phyloP scores from a whole-genome alignment of 192 early-diverging fungal genomes.

The Coemansia sp. region DNA sequence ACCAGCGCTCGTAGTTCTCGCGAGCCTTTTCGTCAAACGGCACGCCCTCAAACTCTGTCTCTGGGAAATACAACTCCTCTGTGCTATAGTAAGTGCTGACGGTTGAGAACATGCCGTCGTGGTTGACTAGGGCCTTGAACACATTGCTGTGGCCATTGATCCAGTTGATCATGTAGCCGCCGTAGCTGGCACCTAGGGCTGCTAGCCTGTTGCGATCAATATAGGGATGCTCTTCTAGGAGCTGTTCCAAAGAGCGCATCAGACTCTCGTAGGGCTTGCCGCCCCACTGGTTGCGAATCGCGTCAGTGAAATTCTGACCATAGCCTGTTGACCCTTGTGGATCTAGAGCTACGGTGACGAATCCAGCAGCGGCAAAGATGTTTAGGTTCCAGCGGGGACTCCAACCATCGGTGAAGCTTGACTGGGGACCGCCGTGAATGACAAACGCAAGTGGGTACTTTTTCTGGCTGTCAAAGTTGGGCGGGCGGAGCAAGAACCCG shows the following conservation, averaged over 20 bases:
- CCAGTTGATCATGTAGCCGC: constrained; percentile 90
- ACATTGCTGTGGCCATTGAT: constrained; percentile 77
- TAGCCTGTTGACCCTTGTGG: constrained; percentile 82
- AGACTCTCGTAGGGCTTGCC: constrained; percentile 72
- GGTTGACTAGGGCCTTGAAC: constrained; percentile 77
- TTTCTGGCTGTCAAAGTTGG: constrained; percentile 53
- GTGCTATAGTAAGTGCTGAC: constrained; percentile 68
- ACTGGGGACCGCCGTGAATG: constrained; percentile 86
- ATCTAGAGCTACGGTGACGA: constrained; percentile 74
- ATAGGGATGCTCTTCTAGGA: constrained; percentile 45
- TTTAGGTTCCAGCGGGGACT: constrained; percentile 80
- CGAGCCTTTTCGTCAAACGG: constrained; percentile 63
- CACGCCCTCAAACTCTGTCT: constrained; percentile 68
- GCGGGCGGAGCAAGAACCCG: constrained; percentile 51
- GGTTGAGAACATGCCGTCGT: constrained; percentile 80
- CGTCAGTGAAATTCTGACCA: constrained; percentile 75
- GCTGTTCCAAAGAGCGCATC: constrained; percentile 69
- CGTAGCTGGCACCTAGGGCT: constrained; percentile 77
- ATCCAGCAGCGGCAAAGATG: constrained; percentile 73
- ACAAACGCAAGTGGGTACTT: constrained; percentile 80
- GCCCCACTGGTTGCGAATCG: constrained; percentile 82
- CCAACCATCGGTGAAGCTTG: constrained; percentile 52
- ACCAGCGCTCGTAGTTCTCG: constrained; percentile 68
- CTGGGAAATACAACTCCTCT: constrained; percentile 79
- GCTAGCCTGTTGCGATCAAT: constrained; percentile 65